phyloP scores from a whole-genome alignment of 345 rosid genomes.

The Eucalyptus marginata region DNA sequence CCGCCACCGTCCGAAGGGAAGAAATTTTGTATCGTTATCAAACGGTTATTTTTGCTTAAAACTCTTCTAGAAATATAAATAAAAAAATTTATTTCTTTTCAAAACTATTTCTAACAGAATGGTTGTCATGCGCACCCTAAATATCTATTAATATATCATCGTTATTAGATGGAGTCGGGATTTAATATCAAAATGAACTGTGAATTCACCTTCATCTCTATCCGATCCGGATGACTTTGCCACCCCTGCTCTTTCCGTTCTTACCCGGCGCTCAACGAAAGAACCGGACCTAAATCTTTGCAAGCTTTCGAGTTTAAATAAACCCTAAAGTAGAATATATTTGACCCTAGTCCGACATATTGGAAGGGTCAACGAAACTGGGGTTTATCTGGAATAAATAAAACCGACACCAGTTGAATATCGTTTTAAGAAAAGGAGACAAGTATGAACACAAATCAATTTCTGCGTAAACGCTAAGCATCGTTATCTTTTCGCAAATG shows the following conservation, averaged over 20 bases:
- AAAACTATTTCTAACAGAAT: too few species aligned
- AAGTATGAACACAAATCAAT: background rate
- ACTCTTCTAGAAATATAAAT: too few species aligned
- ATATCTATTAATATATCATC: too few species aligned
- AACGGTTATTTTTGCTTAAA: too few species aligned
- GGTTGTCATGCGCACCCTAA: too few species aligned
- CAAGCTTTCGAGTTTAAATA: background rate
- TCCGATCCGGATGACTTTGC: background rate
- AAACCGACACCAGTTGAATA: background rate
- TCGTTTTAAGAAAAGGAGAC: background rate
- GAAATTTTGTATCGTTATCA: too few species aligned
- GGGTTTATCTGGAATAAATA: background rate
- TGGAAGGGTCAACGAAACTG: background rate
- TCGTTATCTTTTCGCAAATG: background rate
- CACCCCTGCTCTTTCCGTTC: background rate
- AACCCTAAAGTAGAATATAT: background rate
- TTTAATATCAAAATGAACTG: background rate
- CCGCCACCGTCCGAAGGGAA: too few species aligned
- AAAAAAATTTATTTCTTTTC: too few species aligned
- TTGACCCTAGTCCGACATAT: background rate
- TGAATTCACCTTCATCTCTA: background rate
- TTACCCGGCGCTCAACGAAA: background rate
- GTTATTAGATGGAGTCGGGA: fast-evolving
- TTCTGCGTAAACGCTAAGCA: background rate
- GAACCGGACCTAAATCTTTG: background rate